Base-by-base conservation (phyloP, 108 stramenopile species). In the Pseudonitzschia multiseries region DNA sequence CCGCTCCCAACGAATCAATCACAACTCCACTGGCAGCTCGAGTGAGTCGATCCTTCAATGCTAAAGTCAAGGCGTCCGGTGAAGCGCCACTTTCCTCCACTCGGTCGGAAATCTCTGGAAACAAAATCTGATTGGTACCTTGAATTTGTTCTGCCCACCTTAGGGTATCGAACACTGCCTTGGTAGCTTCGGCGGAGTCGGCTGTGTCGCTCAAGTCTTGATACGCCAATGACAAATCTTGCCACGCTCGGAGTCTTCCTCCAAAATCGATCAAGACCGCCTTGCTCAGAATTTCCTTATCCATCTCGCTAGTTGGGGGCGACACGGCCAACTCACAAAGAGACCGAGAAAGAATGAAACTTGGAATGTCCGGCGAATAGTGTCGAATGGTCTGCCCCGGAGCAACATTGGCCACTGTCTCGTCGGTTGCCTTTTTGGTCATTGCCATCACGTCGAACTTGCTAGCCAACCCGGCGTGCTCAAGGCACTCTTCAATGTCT, bases 371-470 rank as follows among this genome's bases (percentile, higher is more conserved):
- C n/a, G 98, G 98, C 24, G 98, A 95, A 78, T 99, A 99, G 73
- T 99, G 98, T 41, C 91, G 95, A 70, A 97, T 76, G 21, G 84
- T 87, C 81, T 99, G 98, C 4, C 98, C 98, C 0, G 98, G 98
- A 1, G 96, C 93, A 5, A 93, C 93, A 59, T 83, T 83, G 26
- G 80, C 73, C 21, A 82, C 83, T 4, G 73, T 65, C 8, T 90
- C 91, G 4, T 84, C 75, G 28, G 86, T 85, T 9, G 83, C 72
- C 41, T 57, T 42, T 41, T 79, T 67, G 20, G 76, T 81, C 15
- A 66, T 28, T 8, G 76, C 48, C 17, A 57, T 29, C 17, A 89
- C 88, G 41, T 76, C 69, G 32, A 92, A 82, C 31, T 82, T 69
- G 20, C 72, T 77, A 24, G 51, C 68, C 26, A 88, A 66, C 17